Evolutionary conservation across 306 rosid species (phyloP).

Genomic region (Fagus sylvatica): DNA sequence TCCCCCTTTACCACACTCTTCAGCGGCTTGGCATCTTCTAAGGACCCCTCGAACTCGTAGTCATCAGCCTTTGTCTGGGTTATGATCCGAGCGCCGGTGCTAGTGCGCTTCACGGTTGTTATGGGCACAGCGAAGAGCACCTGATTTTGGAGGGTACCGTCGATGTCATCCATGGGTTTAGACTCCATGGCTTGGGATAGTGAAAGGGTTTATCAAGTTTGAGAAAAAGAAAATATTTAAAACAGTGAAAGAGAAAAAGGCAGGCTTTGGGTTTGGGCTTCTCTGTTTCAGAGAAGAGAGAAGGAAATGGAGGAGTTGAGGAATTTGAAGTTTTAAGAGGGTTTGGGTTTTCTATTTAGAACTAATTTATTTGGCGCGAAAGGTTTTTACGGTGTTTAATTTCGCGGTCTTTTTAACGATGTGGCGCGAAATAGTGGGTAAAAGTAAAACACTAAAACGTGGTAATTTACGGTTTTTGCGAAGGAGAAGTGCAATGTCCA

Average conservation of each 20-base stretch:
- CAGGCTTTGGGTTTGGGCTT: not conserved
- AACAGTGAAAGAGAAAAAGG: not conserved
- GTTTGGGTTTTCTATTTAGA: too few species aligned
- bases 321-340: not conserved
- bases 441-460: too few species aligned
- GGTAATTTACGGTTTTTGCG: too few species aligned
- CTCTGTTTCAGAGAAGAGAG: not conserved
- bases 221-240: not conserved
- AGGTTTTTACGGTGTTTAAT: not conserved
- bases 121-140: slow-evolving; percentile 12
- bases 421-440: slow-evolving; percentile 7
- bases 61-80: slow-evolving; percentile 20
- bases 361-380: slow-evolving; percentile 41
- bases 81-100: slow-evolving; percentile 53
- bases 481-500: too few species aligned
- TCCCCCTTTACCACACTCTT: slow-evolving; percentile 13
- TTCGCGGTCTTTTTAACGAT: slow-evolving; percentile 18
- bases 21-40: not conserved
- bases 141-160: not conserved
- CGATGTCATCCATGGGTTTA: not conserved
- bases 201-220: not conserved
- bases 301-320: not conserved
- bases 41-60: not conserved
- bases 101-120: slow-evolving; percentile 40
- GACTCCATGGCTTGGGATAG: slow-evolving; percentile 20